Evolutionary conservation across 2,329 filamentous ascomycete species (phyloP), one percentile per base, ranked within the genome.

Genomic region (Malbranchea zuffiana): DNA sequence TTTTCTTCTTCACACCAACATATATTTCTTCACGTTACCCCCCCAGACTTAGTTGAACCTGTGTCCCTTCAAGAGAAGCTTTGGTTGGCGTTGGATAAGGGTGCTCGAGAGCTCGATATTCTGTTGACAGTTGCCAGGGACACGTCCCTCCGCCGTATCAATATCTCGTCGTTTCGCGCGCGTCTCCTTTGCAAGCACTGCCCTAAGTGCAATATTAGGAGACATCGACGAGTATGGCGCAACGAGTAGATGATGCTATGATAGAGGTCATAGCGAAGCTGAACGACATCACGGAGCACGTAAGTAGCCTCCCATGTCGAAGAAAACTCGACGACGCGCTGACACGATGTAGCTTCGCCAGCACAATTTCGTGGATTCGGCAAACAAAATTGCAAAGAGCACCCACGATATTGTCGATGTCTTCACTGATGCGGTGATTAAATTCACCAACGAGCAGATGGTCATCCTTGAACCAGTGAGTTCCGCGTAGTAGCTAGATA

Each of bases 371-470:
- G 24, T 15, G n/a, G 36, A 51, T 12, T 46, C 51, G 32, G 56
- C 57, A 19, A 60, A 62, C 42, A 48, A 51, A 19, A 52, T 61
- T 31, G 55, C 54, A 28, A 55, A 54, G 27, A 44, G 54, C 35
- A 52, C 52, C 39, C 45, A 56, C 31, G 46, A 50, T 37, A 55
- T 61, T 20, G 47, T 56, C 11, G 47, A 50, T 21, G 50, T 48
- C 30, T 60, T 60, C 44, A 53, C 51, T 10, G 48, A 55, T 13
- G 52, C 47, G 20, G 45, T 54, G 7, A 43, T 49, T 10, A 41
- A 52, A 30, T 43, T 55, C 15, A 39, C 44, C 6, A 31, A 42
- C 10, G 32, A 37, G 5, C 43, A 50, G 2, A 47, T 47, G 40
- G 27, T 41, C 13, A 37, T 54, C 7, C 35, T 39, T n/a, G 25